Percentiles rank a stretch among this genome's conserved stretches.
These are phyloP conservation scores for Beauveria asiatica DNA, from an alignment of 2,329 filamentous ascomycete genomes.

Conservation along the genomic window DNA sequence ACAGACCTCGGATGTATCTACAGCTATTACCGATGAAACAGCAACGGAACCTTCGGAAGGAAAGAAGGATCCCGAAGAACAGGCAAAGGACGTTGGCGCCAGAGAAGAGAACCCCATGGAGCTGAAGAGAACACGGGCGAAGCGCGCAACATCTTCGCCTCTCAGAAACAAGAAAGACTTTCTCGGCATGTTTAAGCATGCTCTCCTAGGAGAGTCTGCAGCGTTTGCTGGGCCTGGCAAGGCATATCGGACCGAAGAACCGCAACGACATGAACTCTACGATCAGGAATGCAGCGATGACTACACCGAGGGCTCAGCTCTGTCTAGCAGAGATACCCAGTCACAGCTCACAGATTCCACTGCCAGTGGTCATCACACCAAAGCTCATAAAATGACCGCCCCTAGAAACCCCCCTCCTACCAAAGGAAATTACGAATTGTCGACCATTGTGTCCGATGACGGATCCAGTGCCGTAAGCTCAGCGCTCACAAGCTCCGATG, in stretches of 20 bases:
- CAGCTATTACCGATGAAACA: conserved; percentile 1
- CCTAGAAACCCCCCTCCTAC: conserved; percentile 40
- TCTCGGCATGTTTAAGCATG: conserved; percentile 51
- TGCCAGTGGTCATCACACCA: neutral
- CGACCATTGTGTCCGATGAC: conserved; percentile 48
- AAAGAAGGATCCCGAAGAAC: neutral
- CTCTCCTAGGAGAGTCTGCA: conserved; percentile 53
- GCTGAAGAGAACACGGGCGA: conserved; percentile 49
- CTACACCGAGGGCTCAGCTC: conserved; percentile 16
- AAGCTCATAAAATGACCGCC: conserved; percentile 22
- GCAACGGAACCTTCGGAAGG: conserved; percentile 4
- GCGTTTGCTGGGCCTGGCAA: conserved; percentile 36
- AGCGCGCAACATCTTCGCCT: conserved; percentile 40
- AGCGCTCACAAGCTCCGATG: conserved; percentile 33
- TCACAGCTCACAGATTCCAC: conserved; percentile 11
- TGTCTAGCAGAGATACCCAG: conserved; percentile 9
- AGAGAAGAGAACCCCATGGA: conserved; percentile 25
- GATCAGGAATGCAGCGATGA: conserved; percentile 18
- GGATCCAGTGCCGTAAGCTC: conserved; percentile 30
- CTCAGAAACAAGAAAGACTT: conserved; percentile 44
- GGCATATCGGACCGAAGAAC: conserved; percentile 41
- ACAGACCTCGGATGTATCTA: neutral
- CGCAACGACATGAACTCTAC: conserved; percentile 24
- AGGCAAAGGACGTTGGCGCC: conserved; percentile 18
- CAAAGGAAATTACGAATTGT: conserved; percentile 45